These are phyloP conservation scores for Gossypium raimondii DNA, from an alignment of 345 rosid genomes.

Conservation along the genomic window DNA sequence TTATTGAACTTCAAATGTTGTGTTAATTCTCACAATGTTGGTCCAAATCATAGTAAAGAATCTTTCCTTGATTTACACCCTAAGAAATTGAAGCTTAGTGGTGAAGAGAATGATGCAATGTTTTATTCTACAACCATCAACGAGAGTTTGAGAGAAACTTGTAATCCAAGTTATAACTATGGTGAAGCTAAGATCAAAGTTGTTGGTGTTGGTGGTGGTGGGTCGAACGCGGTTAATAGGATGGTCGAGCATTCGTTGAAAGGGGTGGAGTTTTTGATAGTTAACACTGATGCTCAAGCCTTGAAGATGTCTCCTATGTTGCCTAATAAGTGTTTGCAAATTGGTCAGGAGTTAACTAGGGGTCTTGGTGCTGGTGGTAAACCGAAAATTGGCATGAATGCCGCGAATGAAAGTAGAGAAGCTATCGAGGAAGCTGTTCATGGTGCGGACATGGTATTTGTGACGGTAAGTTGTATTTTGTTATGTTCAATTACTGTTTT, in stretches of 20 bases:
- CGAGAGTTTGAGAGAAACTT: slow-evolving; percentile 41
- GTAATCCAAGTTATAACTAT: slow-evolving; percentile 35
- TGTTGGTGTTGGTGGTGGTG: slow-evolving; percentile 90
- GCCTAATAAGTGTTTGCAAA: slow-evolving; percentile 71
- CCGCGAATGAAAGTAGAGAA: slow-evolving; percentile 85
- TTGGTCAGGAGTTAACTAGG: slow-evolving; percentile 82
- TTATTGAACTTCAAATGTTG: slow-evolving; percentile 34
- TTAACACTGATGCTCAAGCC: slow-evolving; percentile 82
- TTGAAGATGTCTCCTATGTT: slow-evolving; percentile 81
- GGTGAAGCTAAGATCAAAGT: slow-evolving; percentile 87
- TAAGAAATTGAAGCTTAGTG: slow-evolving; percentile 67
- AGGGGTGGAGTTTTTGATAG: slow-evolving; percentile 91
- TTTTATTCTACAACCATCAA: slow-evolving; percentile 33
- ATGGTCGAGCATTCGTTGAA: slow-evolving; percentile 89
- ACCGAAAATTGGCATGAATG: slow-evolving; percentile 90
- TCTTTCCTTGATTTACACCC: slow-evolving; percentile 82
- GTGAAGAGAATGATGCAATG: slow-evolving; percentile 41
- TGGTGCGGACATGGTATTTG: slow-evolving; percentile 94
- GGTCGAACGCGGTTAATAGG: slow-evolving; percentile 90
- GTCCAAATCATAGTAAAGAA: slow-evolving; percentile 53
- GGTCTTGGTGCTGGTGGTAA: slow-evolving; percentile 99
- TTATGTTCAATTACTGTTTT: too few species aligned
- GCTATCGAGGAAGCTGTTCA: slow-evolving; percentile 76
- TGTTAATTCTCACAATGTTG: slow-evolving; percentile 41
- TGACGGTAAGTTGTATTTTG: slow-evolving; percentile 52